Percentiles rank a stretch among this genome's conserved stretches.
Evolutionary conservation across 495 filamentous ascomycete genomes (phyloP).

Genomic region (Penicillium salamii): DNA sequence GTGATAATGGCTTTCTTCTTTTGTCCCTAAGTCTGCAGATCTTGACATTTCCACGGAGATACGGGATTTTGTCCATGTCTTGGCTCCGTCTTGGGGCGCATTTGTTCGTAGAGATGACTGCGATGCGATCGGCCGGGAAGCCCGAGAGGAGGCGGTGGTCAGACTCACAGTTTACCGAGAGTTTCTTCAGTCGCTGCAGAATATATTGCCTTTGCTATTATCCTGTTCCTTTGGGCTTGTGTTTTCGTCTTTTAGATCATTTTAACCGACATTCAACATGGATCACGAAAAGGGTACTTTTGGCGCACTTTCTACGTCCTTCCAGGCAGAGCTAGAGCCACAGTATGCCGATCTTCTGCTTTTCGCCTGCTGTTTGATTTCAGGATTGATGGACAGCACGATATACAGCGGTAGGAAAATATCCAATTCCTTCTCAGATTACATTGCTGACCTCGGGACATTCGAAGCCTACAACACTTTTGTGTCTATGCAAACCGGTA

Average conservation of each 20-base stretch:
- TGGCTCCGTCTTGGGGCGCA: constrained; percentile 7
- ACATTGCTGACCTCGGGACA: constrained; percentile 3
- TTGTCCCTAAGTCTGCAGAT: neutral
- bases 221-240: neutral
- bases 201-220: neutral
- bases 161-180: neutral
- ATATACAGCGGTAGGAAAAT: constrained; percentile 40
- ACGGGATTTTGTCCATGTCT: neutral
- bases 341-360: constrained; percentile 41
- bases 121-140: neutral
- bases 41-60: neutral
- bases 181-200: neutral
- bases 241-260: neutral
- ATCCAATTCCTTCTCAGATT: neutral
- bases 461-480: constrained; percentile 49
- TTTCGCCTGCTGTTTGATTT: constrained; percentile 47
- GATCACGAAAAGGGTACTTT: constrained; percentile 5
- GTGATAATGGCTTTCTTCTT: constrained; percentile 1
- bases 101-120: neutral
- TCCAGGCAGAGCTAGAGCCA: constrained; percentile 34
- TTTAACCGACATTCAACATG: neutral
- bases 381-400: constrained; percentile 50
- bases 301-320: constrained; percentile 12
- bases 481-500: constrained; percentile 56
- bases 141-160: neutral